Evolutionary conservation across 1,284 basidiomycete species (phyloP).

Genomic region (Tylopilus sp.): DNA sequence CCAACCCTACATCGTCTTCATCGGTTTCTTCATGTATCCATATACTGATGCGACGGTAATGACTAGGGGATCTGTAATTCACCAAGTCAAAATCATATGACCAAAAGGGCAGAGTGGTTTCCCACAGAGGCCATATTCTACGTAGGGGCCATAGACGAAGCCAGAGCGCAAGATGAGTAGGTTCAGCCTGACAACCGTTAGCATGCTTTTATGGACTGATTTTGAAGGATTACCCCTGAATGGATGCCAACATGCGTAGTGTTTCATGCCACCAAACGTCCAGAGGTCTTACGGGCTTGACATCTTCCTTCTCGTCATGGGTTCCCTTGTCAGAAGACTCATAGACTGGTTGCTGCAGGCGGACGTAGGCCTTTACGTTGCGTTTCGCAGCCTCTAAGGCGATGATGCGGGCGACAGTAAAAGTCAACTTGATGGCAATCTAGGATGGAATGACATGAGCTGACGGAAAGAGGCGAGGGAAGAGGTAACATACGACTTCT

Average conservation of each 20-base stretch:
- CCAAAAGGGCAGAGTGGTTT: constrained; percentile 14
- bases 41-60: constrained; percentile 82
- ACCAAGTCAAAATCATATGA: constrained; percentile 9
- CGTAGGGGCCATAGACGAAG: constrained; percentile 73
- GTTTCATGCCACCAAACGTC: constrained; percentile 92
- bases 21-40: constrained; percentile 77
- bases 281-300: constrained; percentile 68
- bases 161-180: constrained; percentile 74
- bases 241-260: constrained; percentile 69
- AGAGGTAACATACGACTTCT: constrained; percentile 55
- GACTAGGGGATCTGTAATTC: constrained; percentile 44
- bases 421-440: constrained; percentile 79
- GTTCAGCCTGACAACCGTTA: constrained; percentile 55
- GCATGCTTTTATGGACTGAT: not conserved
- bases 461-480: constrained; percentile 1
- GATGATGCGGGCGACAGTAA: constrained; percentile 65
- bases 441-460: constrained; percentile 28
- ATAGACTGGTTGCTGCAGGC: constrained; percentile 81
- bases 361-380: constrained; percentile 73
- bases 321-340: constrained; percentile 66
- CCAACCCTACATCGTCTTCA: constrained; percentile 73
- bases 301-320: constrained; percentile 71
- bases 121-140: constrained; percentile 63
- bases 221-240: constrained; percentile 50
- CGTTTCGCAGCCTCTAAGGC: constrained; percentile 65